Base-by-base conservation (phyloP, 306 rosid species). In the Cucurbita ficifolia region DNA sequence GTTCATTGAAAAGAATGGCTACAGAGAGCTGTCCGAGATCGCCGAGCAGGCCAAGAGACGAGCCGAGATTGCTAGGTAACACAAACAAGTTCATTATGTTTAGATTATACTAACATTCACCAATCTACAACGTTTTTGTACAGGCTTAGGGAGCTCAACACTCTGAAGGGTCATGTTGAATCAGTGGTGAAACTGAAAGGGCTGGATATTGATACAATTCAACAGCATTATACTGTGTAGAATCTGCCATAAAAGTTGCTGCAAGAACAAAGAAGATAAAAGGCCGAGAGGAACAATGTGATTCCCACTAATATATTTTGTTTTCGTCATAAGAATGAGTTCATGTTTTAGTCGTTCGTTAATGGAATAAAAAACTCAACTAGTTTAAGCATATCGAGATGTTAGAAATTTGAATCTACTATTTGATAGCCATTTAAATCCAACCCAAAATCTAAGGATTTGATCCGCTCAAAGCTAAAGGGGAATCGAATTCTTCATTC, bases 121-220 rank as follows among this genome's bases (percentile, higher is more conserved):
- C 24, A 21, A 68, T 68, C 2, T 46, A 48, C 5, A 55, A 8
- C 50, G 29, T 53, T 53, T 24, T 48, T 8, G 58, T 80, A 54
- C 80, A 94, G 98, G 87, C 96, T 94, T 76, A 90, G 98, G 5
- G 98, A 94, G 85, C 95, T 90, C 53, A 81, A 75, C 82, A 94
- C 98, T 21, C 92, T 94, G 10, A 94, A 94, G 83, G 98, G 98
- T 64, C 98, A 94, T 48, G 98, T 94, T 3, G 98, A 94, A 79
- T 93, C 98, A 14, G 98, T 93, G 76, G 98, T 84, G 85, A 93
- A 93, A 90, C 94, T 93, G 50, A 93, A 93, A 63, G 98, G 98
- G 51, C 67, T 93, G 72, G 98, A 90, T 85, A 89, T 93, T 72
- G 98, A 94, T 54, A 87, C 94, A 21, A 90, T 86, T 79, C 97